phyloP scores from a whole-genome alignment of 2,329 filamentous ascomycete genomes.

The Akanthomyces dipterigenus region DNA sequence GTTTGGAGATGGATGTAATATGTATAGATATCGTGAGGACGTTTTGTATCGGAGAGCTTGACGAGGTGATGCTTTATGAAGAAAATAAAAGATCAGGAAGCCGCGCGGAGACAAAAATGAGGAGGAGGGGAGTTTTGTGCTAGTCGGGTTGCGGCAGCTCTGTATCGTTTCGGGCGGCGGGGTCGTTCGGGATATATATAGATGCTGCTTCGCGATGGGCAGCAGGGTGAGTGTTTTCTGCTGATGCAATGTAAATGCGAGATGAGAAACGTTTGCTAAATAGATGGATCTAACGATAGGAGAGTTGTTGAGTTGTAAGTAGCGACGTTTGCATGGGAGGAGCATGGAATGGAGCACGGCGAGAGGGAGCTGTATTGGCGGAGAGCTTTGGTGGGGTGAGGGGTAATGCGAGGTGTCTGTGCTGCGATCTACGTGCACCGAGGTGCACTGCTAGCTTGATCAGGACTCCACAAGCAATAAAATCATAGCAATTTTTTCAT shows the following conservation, averaged over 20 bases:
- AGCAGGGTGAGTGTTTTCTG: background rate
- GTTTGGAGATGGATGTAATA: background rate
- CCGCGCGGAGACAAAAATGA: too few species aligned
- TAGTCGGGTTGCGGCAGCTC: background rate
- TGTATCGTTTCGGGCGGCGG: slow-evolving; percentile 6
- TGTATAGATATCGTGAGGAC: background rate
- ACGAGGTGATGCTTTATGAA: background rate
- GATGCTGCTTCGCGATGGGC: background rate
- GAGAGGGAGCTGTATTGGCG: background rate
- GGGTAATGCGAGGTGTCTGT: too few species aligned
- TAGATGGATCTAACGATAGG: too few species aligned
- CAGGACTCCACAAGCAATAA: too few species aligned
- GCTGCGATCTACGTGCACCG: too few species aligned
- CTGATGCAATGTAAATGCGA: background rate
- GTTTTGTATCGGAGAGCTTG: background rate
- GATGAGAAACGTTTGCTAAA: too few species aligned
- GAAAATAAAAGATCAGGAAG: background rate
- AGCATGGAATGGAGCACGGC: background rate
- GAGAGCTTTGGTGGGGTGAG: too few species aligned
- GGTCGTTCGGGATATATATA: background rate
- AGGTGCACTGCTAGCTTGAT: too few species aligned
- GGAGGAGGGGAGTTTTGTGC: background rate
- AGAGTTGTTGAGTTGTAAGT: background rate
- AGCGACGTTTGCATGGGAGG: background rate
- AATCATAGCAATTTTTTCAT: too few species aligned